Base-by-base conservation (phyloP, 805 yeast species). In the Ogataea ramenticola region DNA sequence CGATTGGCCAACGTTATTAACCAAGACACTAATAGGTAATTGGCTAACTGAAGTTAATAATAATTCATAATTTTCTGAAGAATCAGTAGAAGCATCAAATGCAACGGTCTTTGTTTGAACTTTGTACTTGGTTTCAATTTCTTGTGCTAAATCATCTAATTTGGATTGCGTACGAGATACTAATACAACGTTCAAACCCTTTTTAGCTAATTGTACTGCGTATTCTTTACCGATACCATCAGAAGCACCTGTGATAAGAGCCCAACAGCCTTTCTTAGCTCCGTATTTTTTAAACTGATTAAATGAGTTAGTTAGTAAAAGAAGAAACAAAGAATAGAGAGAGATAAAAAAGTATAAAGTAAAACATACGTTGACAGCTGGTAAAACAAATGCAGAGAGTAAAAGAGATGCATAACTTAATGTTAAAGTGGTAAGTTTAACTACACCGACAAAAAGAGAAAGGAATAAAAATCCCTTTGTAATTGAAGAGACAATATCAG, bases 211-310 rank as follows among this genome's bases (percentile, higher is more conserved):
- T 66, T 91, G 98, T 22, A 66, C 58, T 2, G 96, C 82, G 59
- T 77, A 93, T 62, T 93, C 96, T 61, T 90, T 88, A 46, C 99
- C 99, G 57, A 93, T 84, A 31, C 99, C 99, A 61, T 93, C 98
- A 40, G 97, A 87, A 3, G 97, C 95, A 46, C 99, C 99, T 7
- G 99, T 93, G 16, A 93, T 77, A 29, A 93, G 85, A n/a, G 97
- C 96, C 91, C 96, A 93, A 35, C 76, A 71, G 24, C 83, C 84
- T 41, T 66, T 64, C 47, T 71, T 70, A 24, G 91, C 83, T n/a
- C 96, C 96, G 57, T 89, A 89, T 59, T 78, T 80, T 36, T 61
- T 56, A 56, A 74, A 82, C 55, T 54, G 19, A 22, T 24, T 19
- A 20, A 20, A 34, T 11, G 19, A 19, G 4, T 22, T 27, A 22